phyloP scores from a whole-genome alignment of 257 asterid species.

The Salvia rosmarinus region DNA sequence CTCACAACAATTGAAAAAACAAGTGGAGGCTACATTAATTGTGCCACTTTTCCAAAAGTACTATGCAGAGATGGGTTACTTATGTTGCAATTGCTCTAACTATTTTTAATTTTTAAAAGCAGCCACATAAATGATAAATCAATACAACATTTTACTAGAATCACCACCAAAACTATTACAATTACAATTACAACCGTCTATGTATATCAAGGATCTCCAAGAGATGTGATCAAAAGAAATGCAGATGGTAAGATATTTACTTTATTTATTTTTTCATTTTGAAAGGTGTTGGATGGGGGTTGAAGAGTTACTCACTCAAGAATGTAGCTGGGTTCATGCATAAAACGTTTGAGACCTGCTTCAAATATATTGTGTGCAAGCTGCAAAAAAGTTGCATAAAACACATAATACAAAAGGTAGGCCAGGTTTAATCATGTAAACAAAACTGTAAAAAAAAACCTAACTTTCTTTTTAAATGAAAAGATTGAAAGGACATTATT shows the following conservation, averaged over 20 bases:
- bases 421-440: neutral
- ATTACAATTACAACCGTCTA: neutral
- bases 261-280: neutral
- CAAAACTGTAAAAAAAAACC: neutral
- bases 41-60: neutral
- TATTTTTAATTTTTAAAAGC: neutral
- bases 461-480: neutral
- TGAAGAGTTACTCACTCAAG: slow-evolving; percentile 75
- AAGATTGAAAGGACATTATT: slow-evolving; percentile 21
- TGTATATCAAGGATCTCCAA: slow-evolving; percentile 24
- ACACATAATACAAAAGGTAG: slow-evolving; percentile 11
- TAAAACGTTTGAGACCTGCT: slow-evolving; percentile 88
- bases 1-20: neutral
- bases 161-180: neutral
- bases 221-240: slow-evolving; percentile 2
- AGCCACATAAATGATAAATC: neutral
- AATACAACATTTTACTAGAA: neutral
- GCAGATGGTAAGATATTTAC: neutral
- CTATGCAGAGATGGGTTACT: neutral
- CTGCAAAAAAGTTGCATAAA: slow-evolving; percentile 46
- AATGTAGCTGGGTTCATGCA: slow-evolving; percentile 97
- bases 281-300: neutral
- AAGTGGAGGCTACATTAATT: neutral
- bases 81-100: slow-evolving; percentile 1
- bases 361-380: slow-evolving; percentile 91